These are phyloP conservation scores for Schwanniomyces occidentalis DNA, from an alignment of 805 yeast species.

Conservation along the genomic window DNA sequence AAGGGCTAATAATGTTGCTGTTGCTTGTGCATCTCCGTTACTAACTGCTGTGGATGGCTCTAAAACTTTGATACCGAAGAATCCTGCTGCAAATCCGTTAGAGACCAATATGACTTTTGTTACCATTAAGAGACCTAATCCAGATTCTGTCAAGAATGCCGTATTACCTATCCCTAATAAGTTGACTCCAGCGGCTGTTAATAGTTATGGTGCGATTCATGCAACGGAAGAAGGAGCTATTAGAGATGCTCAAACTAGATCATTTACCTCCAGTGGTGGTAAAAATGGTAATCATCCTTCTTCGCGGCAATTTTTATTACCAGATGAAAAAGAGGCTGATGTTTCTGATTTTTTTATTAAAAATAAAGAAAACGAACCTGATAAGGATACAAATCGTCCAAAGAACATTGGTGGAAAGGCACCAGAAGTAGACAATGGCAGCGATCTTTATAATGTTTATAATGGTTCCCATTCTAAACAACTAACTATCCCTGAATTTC, in stretches of 20 bases:
- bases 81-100: constrained; percentile 70
- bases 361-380: background rate
- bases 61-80: constrained; percentile 51
- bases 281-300: constrained; percentile 9
- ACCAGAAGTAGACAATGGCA: constrained; percentile 3
- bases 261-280: constrained; percentile 3
- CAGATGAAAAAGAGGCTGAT: constrained; percentile 26
- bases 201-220: constrained; percentile 38
- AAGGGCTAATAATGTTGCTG: background rate
- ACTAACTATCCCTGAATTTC: constrained; percentile 21
- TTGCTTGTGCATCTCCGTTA: background rate
- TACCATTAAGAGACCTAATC: constrained; percentile 61
- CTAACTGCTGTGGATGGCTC: constrained; percentile 15
- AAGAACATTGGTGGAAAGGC: background rate
- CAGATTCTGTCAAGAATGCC: constrained; percentile 16
- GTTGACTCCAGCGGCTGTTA: constrained; percentile 11
- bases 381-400: too few species aligned
- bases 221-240: constrained; percentile 47
- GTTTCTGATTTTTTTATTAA: constrained; percentile 22
- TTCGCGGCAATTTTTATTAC: constrained; percentile 20
- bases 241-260: constrained; percentile 21
- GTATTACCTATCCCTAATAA: constrained; percentile 23
- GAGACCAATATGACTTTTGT: constrained; percentile 65
- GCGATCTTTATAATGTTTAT: constrained; percentile 4
- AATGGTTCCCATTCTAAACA: constrained; percentile 1